Evolutionary conservation across 129 eudicot species (phyloP), one percentile per base, ranked within the genome.

Genomic region (Pulicaria dysenterica): DNA sequence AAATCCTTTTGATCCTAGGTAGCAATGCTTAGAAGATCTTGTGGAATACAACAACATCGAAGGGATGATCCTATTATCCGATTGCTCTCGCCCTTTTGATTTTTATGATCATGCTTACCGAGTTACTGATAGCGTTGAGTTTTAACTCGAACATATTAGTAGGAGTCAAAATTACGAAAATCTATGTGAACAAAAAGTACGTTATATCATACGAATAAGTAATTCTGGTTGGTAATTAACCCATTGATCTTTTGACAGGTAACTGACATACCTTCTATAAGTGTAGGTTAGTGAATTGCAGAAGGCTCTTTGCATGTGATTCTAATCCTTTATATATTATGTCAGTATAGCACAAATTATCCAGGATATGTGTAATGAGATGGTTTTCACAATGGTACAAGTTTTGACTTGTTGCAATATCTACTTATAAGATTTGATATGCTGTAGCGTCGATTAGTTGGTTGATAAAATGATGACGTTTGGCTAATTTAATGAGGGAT

Each of bases 31-130:
- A n/a, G n/a, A n/a, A n/a, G n/a, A n/a, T n/a, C n/a, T n/a, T n/a
- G n/a, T 87, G 0, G 94, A 87, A 54, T 87, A 87, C 90, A 87
- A 87, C 84, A 85, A 80, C 76, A 80, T 87, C 70, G 94, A 87
- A 72, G 94, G 94, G 1, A 87, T 87, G 90, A 87, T 87, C 72
- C 85, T 87, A 8, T 56, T 87, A 37, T 87, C 94, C 3, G 94
- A 87, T 67, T 87, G 85, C 54, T 87, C 94, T 3, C 84, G 94
- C 14, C 87, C 10, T 63, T 55, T 54, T 44, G 16, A 61, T 34
- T 36, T 60, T 47, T 41, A 6, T 17, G 17, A 17, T 39, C 15
- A n/a, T 64, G 54, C 70, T 16, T 64, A 39, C 67, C 34, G 41
- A 43, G 58, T 44, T 2, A 24, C 31, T 24, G 31, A 24, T 45